Conservation (phyloP, 2,329 filamentous ascomycete genomes). For the Apiospora kogelbergensis region DNA sequence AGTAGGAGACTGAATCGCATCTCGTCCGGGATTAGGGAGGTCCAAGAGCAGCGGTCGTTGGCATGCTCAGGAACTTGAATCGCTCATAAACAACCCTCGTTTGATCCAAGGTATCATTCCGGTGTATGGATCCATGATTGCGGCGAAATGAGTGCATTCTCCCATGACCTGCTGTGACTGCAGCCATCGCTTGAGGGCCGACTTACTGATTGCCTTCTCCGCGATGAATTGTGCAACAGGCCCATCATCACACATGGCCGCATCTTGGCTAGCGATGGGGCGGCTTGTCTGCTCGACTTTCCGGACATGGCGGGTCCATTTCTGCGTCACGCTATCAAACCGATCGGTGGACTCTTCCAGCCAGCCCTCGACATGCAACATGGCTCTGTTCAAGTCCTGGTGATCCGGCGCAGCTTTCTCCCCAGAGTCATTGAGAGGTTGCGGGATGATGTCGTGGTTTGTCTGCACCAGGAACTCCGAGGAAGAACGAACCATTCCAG, state of each 20-base stretch:
- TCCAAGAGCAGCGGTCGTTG: too few relatives aligned
- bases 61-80: neutral
- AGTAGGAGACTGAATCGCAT: too few relatives aligned
- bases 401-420: neutral
- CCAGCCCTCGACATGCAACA: conserved; percentile 24
- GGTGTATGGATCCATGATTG: conserved; percentile 53
- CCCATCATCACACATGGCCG: conserved; percentile 16
- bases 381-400: conserved; percentile 3
- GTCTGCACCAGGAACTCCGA: conserved; percentile 54
- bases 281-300: conserved; percentile 17
- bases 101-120: conserved; percentile 47
- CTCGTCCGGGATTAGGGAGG: too few relatives aligned
- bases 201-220: conserved; percentile 24
- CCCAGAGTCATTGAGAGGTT: neutral
- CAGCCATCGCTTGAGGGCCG: conserved; percentile 46
- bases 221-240: conserved; percentile 20
- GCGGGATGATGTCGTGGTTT: conserved; percentile 47
- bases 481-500: conserved; percentile 43
- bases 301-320: conserved; percentile 33
- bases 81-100: neutral
- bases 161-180: conserved; percentile 53
- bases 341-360: conserved; percentile 33
- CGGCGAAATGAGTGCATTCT: conserved; percentile 57
- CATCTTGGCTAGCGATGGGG: neutral
- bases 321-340: conserved; percentile 34